Evolutionary conservation across 768 basidiomycete species (phyloP).

Genomic region (Zangia roseola): DNA sequence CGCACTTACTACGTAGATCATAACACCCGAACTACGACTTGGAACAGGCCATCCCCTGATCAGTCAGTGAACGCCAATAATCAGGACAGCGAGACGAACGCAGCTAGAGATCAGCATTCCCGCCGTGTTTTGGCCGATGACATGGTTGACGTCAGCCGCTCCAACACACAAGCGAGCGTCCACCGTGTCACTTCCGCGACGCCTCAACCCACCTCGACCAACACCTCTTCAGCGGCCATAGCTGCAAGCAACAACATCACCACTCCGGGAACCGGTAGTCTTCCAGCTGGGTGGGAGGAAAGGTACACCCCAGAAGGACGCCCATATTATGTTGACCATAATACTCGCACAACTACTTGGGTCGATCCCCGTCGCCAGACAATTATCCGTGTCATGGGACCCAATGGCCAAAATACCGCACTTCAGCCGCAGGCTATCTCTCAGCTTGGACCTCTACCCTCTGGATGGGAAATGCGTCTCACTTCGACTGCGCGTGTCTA

Average conservation of each 20-base stretch:
- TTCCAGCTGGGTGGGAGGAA: conserved; percentile 99
- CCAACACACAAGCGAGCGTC: conserved; percentile 37
- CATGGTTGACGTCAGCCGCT: conserved; percentile 70
- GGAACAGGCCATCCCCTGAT: conserved; percentile 87
- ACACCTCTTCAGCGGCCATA: conserved; percentile 45
- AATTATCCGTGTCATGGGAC: conserved; percentile 94
- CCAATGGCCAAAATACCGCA: conserved; percentile 82
- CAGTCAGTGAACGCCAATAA: conserved; percentile 68
- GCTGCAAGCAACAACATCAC: conserved; percentile 52
- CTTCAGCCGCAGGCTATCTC: conserved; percentile 95
- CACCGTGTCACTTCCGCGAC: conserved; percentile 40
- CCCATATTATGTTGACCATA: conserved; percentile 99
- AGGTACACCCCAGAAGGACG: conserved; percentile 97
- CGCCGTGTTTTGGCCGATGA: conserved; percentile 84
- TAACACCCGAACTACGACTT: conserved; percentile 95
- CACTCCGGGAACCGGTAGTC: conserved; percentile 76
- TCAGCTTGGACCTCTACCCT: conserved; percentile 94
- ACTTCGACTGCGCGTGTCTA: conserved; percentile 98
- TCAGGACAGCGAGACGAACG: conserved; percentile 78
- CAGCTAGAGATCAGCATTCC: conserved; percentile 83
- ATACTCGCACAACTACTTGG: conserved; percentile 99
- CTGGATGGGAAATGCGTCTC: conserved; percentile 99
- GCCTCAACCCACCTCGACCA: conserved; percentile 27
- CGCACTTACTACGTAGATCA: conserved; percentile 99
- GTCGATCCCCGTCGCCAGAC: conserved; percentile 98